A percentile compares a stretch with the other conserved stretches of the same genome.
phyloP scores from a whole-genome alignment of 2,329 filamentous ascomycete genomes.

The Alternaria angustiovoidea region DNA sequence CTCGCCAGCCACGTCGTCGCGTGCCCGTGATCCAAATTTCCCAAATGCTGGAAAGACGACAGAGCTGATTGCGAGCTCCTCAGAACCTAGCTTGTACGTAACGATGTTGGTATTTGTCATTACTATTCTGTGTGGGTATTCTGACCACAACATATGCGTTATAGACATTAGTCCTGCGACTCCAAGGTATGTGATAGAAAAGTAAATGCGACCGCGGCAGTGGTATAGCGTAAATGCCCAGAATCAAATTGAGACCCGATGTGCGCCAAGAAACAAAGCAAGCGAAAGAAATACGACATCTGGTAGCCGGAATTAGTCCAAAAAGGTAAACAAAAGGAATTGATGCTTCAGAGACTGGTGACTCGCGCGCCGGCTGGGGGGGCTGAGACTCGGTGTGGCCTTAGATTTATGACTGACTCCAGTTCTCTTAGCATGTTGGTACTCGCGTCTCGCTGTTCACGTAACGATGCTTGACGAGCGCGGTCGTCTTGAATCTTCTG shows the following conservation, averaged over 20 bases:
- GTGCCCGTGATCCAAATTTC: not conserved
- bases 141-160: constrained; percentile 11
- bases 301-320: constrained; percentile 25
- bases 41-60: not conserved
- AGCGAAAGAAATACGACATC: constrained; percentile 14
- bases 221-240: constrained; percentile 28
- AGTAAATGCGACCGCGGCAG: constrained; percentile 15
- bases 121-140: constrained; percentile 9
- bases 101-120: constrained; percentile 8
- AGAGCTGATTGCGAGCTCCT: not conserved
- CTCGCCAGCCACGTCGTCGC: constrained; percentile 12
- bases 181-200: constrained; percentile 3
- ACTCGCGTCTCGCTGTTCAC: constrained; percentile 80
- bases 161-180: constrained; percentile 13
- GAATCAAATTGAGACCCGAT: constrained; percentile 14
- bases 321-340: constrained; percentile 14
- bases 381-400: constrained; percentile 36
- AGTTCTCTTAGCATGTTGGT: constrained; percentile 92
- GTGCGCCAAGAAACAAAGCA: constrained; percentile 5
- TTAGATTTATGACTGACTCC: constrained; percentile 77
- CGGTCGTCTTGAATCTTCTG: constrained; percentile 88
- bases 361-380: constrained; percentile 34
- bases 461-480: constrained; percentile 72
- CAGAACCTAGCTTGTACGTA: not conserved
- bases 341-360: constrained; percentile 43